Base-by-base conservation (phyloP, 352 stramenopile species). In the Phytophthora brassicae region DNA sequence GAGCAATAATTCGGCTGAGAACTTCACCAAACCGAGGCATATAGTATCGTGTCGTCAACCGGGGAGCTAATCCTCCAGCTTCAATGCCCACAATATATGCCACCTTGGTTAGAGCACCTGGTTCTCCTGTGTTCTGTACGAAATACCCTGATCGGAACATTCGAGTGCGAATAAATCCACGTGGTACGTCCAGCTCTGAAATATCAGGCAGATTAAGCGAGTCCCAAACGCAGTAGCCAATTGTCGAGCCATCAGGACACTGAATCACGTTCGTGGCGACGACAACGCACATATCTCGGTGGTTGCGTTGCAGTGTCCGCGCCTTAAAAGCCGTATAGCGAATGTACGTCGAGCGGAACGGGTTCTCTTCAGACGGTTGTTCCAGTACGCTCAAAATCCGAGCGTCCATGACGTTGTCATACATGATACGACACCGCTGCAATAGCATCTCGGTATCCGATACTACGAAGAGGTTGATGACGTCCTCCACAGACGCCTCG, bases 201-300 rank as follows among this genome's bases (percentile, higher is more conserved):
- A 78, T 50, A 26, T 78, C 60, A 28, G 56, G 56, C 29, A 77
- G 24, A 38, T 79, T 74, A 9, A 81, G 66, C 54, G 73, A 81
- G 52, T 81, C 73, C 73, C 73, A 81, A 9, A 81, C 73, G 44
- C 73, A 81, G 49, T 81, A 81, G 52, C 73, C 73, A 19, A 79
- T n/a, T 0, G 66, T 81, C 16, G 73, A 78, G 28, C 73, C 73
- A 31, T 81, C 63, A 14, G 69, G 53, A 38, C 42, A 70, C 13
- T 67, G 24, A 7, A 68, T 68, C 29, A 81, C 69, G 16, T 81
- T 59, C 19, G 73, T 81, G 7, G 73, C 62, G 19, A 79, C 69
- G 16, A 77, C 58, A 4, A 81, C 73, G n/a, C 69, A 76, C 70
- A 78, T 78, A 38, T 81, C 73, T 11, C 73, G 66, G 42, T 76